Evolutionary conservation across 805 yeast species (phyloP), one percentile per base, ranked within the genome.

Genomic region (Starmerella gropengiesseri): DNA sequence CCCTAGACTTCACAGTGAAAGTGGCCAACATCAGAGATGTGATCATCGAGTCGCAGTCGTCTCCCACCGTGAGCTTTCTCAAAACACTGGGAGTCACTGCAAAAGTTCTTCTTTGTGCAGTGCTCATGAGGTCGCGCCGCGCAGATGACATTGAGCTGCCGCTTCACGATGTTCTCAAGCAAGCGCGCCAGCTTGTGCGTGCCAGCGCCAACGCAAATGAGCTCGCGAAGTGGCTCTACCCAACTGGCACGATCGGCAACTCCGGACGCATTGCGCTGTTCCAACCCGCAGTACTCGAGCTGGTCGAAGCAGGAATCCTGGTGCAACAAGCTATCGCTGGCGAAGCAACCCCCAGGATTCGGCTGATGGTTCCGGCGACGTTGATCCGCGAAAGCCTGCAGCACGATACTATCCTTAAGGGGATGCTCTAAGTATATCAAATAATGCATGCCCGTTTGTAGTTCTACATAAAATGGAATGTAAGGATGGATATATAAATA

Each of bases 101-200:
- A 5, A 89, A 86, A 56, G 63, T 89, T 38, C 63, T 87, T 8
- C 59, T 91, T n/a, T 74, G 74, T 41, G 82, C 86, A 0, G 56
- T 84, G 2, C 55, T 89, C 21, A 62, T 78, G 17, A 64, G 83
- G 36, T 71, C 73, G 38, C 73, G 81, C 40, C 72, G 89, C 37
- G 67, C 78, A 0, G 87, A 89, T 0, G 52, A 72, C 14, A 80
- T 78, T 2, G 95, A 85, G 49, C 76, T 76, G 45, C 58, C 77
- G 0, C 55, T 86, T 31, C 89, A 89, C 19, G 91, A 82, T 49
- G 67, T 87, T 1, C 67, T 83, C 20, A 94, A 84, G 56, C 95
- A 86, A 55, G 68, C 81, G 57, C 73, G 71, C 43, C 71, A 72
- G 32, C 59, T 77, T 5, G 64, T 72, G 13, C 63, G 72, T 47